Evolutionary conservation across 208 protist genomes (phyloP).

Genomic region (Tritrichomonas foetus): DNA sequence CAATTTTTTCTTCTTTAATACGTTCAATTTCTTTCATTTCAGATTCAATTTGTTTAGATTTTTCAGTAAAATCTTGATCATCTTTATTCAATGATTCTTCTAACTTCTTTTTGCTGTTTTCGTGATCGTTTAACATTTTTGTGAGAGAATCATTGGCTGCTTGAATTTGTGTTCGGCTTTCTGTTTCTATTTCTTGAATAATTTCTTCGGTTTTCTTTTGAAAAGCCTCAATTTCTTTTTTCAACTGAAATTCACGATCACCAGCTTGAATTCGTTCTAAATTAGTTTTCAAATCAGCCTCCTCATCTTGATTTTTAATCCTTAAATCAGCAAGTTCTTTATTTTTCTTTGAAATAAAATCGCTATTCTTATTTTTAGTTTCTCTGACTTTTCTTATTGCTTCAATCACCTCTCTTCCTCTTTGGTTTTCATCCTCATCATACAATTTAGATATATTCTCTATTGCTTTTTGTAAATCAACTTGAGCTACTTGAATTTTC

Average conservation of each 20-base stretch:
- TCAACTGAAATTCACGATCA: background rate
- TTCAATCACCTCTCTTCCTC: constrained; percentile 24
- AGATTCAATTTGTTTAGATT: background rate
- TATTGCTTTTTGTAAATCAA: background rate
- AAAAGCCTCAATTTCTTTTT: background rate
- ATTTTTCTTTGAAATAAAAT: background rate
- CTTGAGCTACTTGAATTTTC: background rate
- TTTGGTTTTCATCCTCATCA: background rate
- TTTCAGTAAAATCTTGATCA: background rate
- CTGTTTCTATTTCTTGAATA: background rate
- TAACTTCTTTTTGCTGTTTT: background rate
- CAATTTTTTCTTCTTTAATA: background rate
- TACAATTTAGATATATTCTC: background rate
- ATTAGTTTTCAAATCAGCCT: background rate
- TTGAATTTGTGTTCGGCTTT: background rate
- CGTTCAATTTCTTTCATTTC: background rate
- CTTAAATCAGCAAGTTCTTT: background rate
- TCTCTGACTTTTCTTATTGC: background rate
- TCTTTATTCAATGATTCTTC: background rate
- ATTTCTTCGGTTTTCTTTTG: no score
- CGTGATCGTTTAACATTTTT: background rate
- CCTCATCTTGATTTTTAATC: background rate
- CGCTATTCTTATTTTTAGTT: background rate
- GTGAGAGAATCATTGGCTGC: background rate
- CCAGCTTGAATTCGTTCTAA: background rate